These are phyloP conservation scores for Phytomonas francai DNA, from an alignment of 208 protist species.

Conservation along the genomic window DNA sequence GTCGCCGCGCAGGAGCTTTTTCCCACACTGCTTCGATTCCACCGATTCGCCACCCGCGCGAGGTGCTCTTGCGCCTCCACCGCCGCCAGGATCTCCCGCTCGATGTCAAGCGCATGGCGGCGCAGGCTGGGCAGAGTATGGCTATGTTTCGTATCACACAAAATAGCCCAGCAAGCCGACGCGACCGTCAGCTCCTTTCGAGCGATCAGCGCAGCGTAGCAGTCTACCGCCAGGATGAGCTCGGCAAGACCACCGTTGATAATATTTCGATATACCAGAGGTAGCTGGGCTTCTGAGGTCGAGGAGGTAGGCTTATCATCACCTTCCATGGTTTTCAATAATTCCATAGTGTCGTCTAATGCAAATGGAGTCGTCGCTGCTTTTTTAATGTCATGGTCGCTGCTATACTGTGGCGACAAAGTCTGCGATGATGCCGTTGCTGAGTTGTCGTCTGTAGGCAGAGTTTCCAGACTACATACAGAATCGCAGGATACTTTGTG, in stretches of 20 bases:
- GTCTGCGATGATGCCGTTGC: no score
- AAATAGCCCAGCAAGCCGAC: conserved; percentile 55
- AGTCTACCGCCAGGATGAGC: conserved; percentile 45
- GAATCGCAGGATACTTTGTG: no score
- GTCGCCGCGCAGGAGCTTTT: no score
- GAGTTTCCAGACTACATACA: no score
- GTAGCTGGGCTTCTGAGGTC: not conserved
- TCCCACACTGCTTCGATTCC: not conserved
- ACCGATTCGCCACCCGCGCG: not conserved
- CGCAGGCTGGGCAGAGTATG: conserved; percentile 21
- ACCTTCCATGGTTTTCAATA: not conserved
- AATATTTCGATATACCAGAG: conserved; percentile 30
- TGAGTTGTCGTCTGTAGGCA: no score
- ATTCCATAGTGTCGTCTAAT: no score
- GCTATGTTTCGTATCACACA: conserved; percentile 35
- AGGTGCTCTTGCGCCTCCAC: conserved; percentile 28
- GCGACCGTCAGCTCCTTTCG: conserved; percentile 45
- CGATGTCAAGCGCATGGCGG: conserved; percentile 33
- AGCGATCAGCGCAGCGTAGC: conserved; percentile 53
- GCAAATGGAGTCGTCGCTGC: no score
- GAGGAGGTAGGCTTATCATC: not conserved
- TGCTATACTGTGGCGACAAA: no score
- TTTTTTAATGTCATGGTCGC: no score
- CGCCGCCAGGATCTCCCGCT: conserved; percentile 54
- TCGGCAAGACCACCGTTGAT: conserved; percentile 52